These are phyloP conservation scores for Claviceps africana DNA, from an alignment of 2,329 filamentous ascomycete species.

Conservation along the genomic window DNA sequence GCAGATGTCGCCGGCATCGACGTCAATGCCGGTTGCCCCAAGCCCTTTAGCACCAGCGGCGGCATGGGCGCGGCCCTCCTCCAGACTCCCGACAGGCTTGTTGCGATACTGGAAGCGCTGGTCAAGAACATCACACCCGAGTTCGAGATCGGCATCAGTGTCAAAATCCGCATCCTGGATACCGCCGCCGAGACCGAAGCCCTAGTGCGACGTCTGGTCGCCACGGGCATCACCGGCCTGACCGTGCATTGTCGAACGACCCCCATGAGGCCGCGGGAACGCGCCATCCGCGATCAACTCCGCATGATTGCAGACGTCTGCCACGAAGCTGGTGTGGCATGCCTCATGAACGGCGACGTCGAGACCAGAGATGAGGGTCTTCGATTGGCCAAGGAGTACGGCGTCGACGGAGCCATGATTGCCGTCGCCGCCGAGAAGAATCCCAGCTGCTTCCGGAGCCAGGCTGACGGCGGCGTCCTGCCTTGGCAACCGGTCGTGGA, in stretches of 20 bases:
- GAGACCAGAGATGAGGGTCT: constrained; percentile 58
- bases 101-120: constrained; percentile 68
- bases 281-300: constrained; percentile 74
- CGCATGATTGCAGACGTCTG: constrained; percentile 73
- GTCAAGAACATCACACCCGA: constrained; percentile 64
- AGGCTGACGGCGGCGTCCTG: constrained; percentile 53
- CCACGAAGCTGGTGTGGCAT: constrained; percentile 73
- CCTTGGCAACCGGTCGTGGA: constrained; percentile 66
- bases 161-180: constrained; percentile 85
- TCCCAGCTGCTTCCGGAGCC: constrained; percentile 66
- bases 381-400: constrained; percentile 59
- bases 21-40: constrained; percentile 95
- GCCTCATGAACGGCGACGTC: constrained; percentile 92
- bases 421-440: constrained; percentile 87
- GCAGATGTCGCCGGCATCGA: constrained; percentile 86
- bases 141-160: constrained; percentile 83
- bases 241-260: constrained; percentile 94
- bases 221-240: constrained; percentile 80
- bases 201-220: constrained; percentile 64
- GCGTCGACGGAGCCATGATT: constrained; percentile 94
- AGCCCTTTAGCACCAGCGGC: constrained; percentile 83
- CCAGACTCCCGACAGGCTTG: constrained; percentile 68
- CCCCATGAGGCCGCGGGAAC: constrained; percentile 83
- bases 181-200: constrained; percentile 60
- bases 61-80: constrained; percentile 94